Evolutionary conservation across 2,329 filamentous ascomycete genomes (phyloP), one percentile per base, ranked within the genome.

Genomic region (Fonsecaea multimorphosa): DNA sequence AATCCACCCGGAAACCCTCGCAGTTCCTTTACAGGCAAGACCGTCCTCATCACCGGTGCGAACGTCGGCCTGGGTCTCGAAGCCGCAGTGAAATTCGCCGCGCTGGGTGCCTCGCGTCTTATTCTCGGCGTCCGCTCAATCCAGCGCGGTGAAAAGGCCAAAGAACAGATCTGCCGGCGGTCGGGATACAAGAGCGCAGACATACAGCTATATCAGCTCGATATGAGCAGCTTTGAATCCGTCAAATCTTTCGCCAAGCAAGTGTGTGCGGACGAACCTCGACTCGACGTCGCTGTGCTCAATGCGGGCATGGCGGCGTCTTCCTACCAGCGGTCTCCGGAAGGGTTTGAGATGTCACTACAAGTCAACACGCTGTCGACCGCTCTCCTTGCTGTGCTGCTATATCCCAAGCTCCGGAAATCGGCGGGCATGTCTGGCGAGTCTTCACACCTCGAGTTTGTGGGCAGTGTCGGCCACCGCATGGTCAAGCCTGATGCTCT

Each of bases 11-110:
- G 12, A 9, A 61, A 69, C 36, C 67, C 67, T 32, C 49, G 12
- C 22, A 29, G 54, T 31, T 60, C 56, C n/a, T 67, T 67, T 44
- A 27, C 55, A n/a, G 64, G 60, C 19, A 64, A 65, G 22, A 69
- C 65, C 12, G 55, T 69, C 53, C 64, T 69, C 38, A 77, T 84
- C 8, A 85, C 82, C 0, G 82, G 82, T 54, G 76, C 78, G 2
- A 84, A 83, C 60, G 72, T 74, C 2, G 82, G 81, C 1, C 76
- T 84, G 0, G 82, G 82, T 12, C 75, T 77, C 58, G 80, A 83
- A 72, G 78, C 81, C 3, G 77, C 78, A 1, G 73, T 73, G 0
- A 79, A 82, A 67, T 76, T 81, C 40, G 75, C 78, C 0, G 66
- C 71, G 0, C 75, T 82, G 7, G 76, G 76, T 3, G 77, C 78